phyloP scores from a whole-genome alignment of 2,329 filamentous ascomycete species.

The Trichocomaceae sp. region DNA sequence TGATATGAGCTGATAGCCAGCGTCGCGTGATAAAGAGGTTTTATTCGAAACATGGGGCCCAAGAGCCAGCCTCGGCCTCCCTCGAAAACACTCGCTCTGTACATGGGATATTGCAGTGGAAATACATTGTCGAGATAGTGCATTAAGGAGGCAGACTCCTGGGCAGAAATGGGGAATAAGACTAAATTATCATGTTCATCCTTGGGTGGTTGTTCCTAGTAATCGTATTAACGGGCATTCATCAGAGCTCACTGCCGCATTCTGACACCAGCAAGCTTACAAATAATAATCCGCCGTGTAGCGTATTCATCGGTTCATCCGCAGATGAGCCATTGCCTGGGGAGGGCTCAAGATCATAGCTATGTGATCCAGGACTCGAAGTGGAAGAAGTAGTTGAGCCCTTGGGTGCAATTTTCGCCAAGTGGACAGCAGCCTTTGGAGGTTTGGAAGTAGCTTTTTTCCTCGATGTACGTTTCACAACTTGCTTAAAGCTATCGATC shows the following conservation, averaged over 20 bases:
- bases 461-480: conserved; percentile 3
- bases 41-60: background rate
- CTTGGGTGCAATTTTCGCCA: background rate
- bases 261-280: background rate
- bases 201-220: background rate
- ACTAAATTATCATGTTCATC: background rate
- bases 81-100: background rate
- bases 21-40: conserved; percentile 3
- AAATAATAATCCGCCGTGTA: background rate
- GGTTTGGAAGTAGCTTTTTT: background rate
- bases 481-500: background rate
- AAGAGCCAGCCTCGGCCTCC: conserved; percentile 10
- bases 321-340: background rate
- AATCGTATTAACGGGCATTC: background rate
- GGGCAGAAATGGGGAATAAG: conserved; percentile 1
- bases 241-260: background rate
- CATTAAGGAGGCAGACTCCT: conserved; percentile 3
- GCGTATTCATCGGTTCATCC: background rate
- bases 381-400: background rate
- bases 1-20: conserved; percentile 5
- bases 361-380: background rate
- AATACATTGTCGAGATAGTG: conserved; percentile 11
- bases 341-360: no score
- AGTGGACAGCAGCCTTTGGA: background rate
- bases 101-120: conserved; percentile 6